Evolutionary conservation across 371 early-diverging fungal genomes (phyloP), one percentile per base, ranked within the genome.

Genomic region (Rhizopus delemar): DNA sequence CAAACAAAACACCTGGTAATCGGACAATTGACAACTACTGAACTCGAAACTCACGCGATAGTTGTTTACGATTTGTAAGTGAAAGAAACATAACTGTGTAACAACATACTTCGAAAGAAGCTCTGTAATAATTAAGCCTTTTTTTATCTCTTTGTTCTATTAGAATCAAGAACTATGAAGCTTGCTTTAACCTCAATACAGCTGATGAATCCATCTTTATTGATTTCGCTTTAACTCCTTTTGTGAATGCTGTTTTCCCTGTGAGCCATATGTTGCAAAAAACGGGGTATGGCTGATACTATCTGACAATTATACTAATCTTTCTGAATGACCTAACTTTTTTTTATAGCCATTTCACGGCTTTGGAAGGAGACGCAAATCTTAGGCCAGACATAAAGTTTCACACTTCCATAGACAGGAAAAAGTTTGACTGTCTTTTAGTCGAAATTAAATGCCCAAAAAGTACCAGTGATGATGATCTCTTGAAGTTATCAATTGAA

Each of bases 1-100:
- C 57, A 62, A 56, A 57, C 62, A 46, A 62, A 62, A 56, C 39
- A 56, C 45, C 51, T 62, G 53, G 51, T 45, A 34, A 56, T 56
- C 28, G 39, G 38, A 51, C 62, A 56, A 43, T 52, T 62, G 33
- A 16, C 57, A 62, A 52, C 51, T 32, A 51, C 38, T 3, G 50
- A 60, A 38, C 41, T 60, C 1, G 60, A 54, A 60, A 16, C 41
- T 6, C 49, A 60, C 48, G 53, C 60, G 32, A 53, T 48, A 53
- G 48, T 39, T 31, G 4, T 53, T 31, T 60, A 46, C 39, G 39
- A 60, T 60, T 53, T 59, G 59, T 59, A 59, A 59, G 59, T 59
- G 31, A 59, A 31, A n/a, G 57, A 50, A 57, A 35, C 28, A 28
- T 36, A 9, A 9, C 9, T 36, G 36, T n/a, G n/a, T n/a, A 36